phyloP scores from a whole-genome alignment of 345 rosid genomes.

The thale cress (Arabidopsis thaliana) region TAIR10.1 NC_003070.9:11601501-11602000 shows the following conservation, averaged over 20 bases:
- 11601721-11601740: not conserved
- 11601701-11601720: not conserved
- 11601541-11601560: not conserved
- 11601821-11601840: slow-evolving; percentile 12
- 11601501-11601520: not conserved
- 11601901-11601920: slow-evolving; percentile 34
- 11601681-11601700: not conserved
- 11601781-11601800: not conserved
- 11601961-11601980: slow-evolving; percentile 35
- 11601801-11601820: slow-evolving; percentile 21
- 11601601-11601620: not conserved
- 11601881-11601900: slow-evolving; percentile 32
- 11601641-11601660: not conserved
- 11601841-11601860: slow-evolving; percentile 35
- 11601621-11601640: not conserved
- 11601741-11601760: not conserved
- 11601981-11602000: not conserved
- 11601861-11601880: slow-evolving; percentile 37
- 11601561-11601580: not conserved
- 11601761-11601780: not conserved
- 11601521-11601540: not conserved
- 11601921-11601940: slow-evolving; percentile 40
- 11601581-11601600: not conserved
- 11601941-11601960: slow-evolving; percentile 33
- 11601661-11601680: not conserved